Evolutionary conservation across 208 protist species (phyloP).

Genomic region (Acanthamoeba lenticulata): DNA sequence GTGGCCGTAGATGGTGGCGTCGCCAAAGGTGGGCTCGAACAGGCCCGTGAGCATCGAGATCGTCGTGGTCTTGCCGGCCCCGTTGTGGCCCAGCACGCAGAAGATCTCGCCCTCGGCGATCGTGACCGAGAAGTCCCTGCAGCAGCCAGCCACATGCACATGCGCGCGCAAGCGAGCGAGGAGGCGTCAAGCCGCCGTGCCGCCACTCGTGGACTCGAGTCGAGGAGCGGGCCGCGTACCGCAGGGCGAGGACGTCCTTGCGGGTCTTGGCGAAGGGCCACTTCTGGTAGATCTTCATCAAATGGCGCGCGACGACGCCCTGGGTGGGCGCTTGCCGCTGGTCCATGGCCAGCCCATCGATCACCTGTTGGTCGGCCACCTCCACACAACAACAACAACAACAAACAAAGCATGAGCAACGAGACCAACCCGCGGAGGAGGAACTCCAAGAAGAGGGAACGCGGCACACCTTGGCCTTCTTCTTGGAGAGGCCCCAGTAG

Average conservation of each 20-base stretch:
- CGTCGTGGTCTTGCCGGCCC: conserved; percentile 83
- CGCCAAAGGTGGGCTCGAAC: conserved; percentile 14
- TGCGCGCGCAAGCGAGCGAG: not conserved
- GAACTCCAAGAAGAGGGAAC: too few species aligned
- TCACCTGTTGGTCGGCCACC: not conserved
- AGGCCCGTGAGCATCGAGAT: conserved; percentile 12
- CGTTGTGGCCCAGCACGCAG: conserved; percentile 85
- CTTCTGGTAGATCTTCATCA: conserved; percentile 55
- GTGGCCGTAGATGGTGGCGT: conserved; percentile 16
- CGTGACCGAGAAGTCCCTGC: conserved; percentile 68
- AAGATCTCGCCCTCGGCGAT: conserved; percentile 79
- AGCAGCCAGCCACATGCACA: not conserved
- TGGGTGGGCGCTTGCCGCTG: not conserved
- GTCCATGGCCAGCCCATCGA: not conserved
- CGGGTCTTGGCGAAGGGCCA: conserved; percentile 3
- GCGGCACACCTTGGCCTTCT: not conserved
- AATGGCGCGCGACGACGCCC: not conserved
- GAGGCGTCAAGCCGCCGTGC: not conserved
- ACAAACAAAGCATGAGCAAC: too few species aligned
- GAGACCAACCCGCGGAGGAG: too few species aligned
- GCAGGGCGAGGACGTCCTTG: conserved; percentile 13
- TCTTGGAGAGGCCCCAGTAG: conserved; percentile 74
- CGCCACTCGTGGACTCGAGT: too few species aligned
- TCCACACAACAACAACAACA: too few species aligned
- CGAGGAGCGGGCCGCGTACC: too few species aligned